Conservation (phyloP, 768 basidiomycete genomes). For the Amyloporia xantha region DNA sequence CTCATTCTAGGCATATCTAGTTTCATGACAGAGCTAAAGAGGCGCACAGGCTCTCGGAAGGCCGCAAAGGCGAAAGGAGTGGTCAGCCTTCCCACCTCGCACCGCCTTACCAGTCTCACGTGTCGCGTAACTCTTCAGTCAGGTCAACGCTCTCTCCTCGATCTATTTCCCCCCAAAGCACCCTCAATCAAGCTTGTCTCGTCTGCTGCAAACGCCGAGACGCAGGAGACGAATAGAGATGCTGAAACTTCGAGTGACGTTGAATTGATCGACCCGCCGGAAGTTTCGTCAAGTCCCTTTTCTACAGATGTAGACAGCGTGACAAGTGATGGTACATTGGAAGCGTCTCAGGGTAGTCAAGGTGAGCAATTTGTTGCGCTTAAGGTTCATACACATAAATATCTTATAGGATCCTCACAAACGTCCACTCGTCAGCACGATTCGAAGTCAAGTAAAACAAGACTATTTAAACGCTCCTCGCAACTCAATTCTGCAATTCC, state of each 20-base stretch:
- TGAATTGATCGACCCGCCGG: neutral
- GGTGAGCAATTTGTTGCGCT: no score
- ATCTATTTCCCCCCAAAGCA: neutral
- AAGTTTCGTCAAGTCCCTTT: neutral
- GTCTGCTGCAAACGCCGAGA: neutral
- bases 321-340: neutral
- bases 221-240: no score
- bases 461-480: no score
- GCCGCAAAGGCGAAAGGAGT: constrained; percentile 1
- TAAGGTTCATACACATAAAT: no score
- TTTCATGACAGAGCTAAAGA: neutral
- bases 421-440: no score
- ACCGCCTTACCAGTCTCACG: neutral
- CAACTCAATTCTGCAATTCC: no score
- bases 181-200: neutral
- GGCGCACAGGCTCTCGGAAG: neutral
- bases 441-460: no score
- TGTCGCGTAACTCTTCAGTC: constrained; percentile 1
- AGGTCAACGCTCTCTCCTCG: constrained; percentile 4
- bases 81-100: neutral
- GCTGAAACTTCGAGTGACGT: neutral
- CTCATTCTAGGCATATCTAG: neutral
- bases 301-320: constrained; percentile 1
- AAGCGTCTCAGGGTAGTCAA: neutral
- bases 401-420: no score